Percentiles rank a stretch among this genome's conserved stretches.
Evolutionary conservation across 495 filamentous ascomycete species (phyloP).

Genomic region (Penicillium malachiteum): DNA sequence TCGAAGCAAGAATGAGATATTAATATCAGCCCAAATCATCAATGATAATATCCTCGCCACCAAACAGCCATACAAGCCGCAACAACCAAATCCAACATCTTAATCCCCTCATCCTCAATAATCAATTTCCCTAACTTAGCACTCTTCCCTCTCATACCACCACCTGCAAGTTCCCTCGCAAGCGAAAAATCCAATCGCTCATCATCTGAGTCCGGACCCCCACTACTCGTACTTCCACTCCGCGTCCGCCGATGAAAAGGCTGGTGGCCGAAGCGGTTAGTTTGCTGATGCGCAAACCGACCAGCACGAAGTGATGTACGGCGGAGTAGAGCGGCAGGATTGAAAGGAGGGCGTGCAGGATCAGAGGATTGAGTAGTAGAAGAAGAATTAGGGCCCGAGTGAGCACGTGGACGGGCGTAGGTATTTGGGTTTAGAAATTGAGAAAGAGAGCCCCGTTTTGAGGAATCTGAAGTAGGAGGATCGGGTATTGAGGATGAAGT

Average conservation of each 20-base stretch:
- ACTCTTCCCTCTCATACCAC: conserved; percentile 77
- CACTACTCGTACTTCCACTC: conserved; percentile 31
- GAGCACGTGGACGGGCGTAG: conserved; percentile 29
- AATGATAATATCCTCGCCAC: conserved; percentile 83
- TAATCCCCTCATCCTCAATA: conserved; percentile 84
- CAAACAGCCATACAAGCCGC: conserved; percentile 89
- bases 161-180: conserved; percentile 75
- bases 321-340: conserved; percentile 14
- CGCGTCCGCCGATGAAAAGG: conserved; percentile 11
- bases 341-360: conserved; percentile 5
- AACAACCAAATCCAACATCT: conserved; percentile 92
- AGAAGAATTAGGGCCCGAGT: conserved; percentile 20
- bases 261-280: conserved; percentile 10
- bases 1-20: not conserved
- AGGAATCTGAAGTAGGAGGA: conserved; percentile 8
- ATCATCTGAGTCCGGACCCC: conserved; percentile 27
- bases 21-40: conserved; percentile 5
- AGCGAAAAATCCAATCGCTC: conserved; percentile 67
- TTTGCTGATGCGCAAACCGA: conserved; percentile 22
- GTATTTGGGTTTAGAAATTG: conserved; percentile 36
- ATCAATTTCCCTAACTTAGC: conserved; percentile 67
- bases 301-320: conserved; percentile 18
- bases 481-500: conserved; percentile 1
- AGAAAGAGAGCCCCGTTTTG: conserved; percentile 35
- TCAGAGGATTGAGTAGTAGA: conserved; percentile 1